Base-by-base conservation (phyloP, 441 rosid genomes). In the Monsonia emarginata region DNA sequence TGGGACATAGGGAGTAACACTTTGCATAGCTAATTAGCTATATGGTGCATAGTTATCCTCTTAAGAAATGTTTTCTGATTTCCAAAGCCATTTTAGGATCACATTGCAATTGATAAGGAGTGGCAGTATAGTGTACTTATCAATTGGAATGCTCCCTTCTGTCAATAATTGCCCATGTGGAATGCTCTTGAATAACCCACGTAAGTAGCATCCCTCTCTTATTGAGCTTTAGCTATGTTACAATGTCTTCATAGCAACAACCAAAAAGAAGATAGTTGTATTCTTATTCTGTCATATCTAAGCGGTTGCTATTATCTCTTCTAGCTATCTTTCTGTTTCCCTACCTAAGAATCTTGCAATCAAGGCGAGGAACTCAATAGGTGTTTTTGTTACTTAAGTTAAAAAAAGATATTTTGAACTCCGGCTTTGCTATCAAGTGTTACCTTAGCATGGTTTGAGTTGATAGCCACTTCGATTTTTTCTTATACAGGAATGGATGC, bases 401-500 rank as follows among this genome's bases (percentile, higher is more conserved):
- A n/a, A n/a, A n/a, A n/a, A n/a, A n/a, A n/a, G n/a, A n/a, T n/a
- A n/a, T n/a, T n/a, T n/a, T n/a, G n/a, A n/a, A n/a, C n/a, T n/a
- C n/a, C n/a, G n/a, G n/a, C n/a, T n/a, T n/a, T n/a, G n/a, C n/a
- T n/a, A n/a, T n/a, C n/a, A n/a, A 34, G 3, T 34, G 40, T 61
- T 13, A 19, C 46, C 5, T 59, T 48, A 30, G 24, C 4, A 28
- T 38, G 32, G 18, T 76, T 65, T 38, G 61, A 36, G 54, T 54
- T 50, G 31, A 34, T 28, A 48, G 38, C 3, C 26, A 40, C 40
- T 54, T 77, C 36, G 59, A 26, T 68, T 59, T 27, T 77, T 57
- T 69, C 78, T 67, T 42, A 18, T 69, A 27, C 78, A 93, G 98
- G 97, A 68, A 93, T 90, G 97, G 98, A 93, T 82, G 96, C 98